Evolutionary conservation across 345 rosid species (phyloP), one percentile per base, ranked within the genome.

Genomic region (Salix arbutifolia): DNA sequence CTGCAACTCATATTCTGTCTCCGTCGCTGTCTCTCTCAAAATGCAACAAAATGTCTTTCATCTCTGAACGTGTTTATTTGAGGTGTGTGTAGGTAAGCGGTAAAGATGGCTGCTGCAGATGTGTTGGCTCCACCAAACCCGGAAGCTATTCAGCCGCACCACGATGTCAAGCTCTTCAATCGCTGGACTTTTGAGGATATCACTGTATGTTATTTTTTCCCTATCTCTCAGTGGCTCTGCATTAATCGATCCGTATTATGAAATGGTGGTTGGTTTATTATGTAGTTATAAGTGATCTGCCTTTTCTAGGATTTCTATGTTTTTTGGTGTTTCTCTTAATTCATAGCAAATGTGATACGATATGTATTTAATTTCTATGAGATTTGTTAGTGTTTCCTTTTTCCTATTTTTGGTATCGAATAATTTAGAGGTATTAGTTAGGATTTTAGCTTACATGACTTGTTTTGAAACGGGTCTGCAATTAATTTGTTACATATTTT

Each of bases 151-250:
- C 73, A 65, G 56, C 76, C 75, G 38, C 40, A 50, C 48, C 37
- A 23, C 9, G 92, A 89, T 21, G 91, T 91, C 70, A 95, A 92
- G 89, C 94, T 93, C 77, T 95, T 93, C 88, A 89, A 89, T 62
- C 91, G 92, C 28, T 94, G 99, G 99, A 77, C 87, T 60, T 95
- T 88, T 65, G 97, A 95, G 26, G 94, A 90, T 38, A 86, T 91
- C 72, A 58, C 87, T 90, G 99, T 95, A 31, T 37, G 21, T 21
- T 50, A 64, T 18, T 67, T 53, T 6, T 19, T 26, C 1, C 35
- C 3, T 23, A 12, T 42, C 17, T 25, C 6, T 25, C 25, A 9
- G 11, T 10, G 13, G 25, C 4, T 58, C 13, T n/a, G 28, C 2
- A 58, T 58, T 9, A 23, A 58, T 11, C 23, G 28, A 23, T 58